Conservation (phyloP, 2,329 filamentous ascomycete genomes). For the Trichoderma atroviride region DNA sequence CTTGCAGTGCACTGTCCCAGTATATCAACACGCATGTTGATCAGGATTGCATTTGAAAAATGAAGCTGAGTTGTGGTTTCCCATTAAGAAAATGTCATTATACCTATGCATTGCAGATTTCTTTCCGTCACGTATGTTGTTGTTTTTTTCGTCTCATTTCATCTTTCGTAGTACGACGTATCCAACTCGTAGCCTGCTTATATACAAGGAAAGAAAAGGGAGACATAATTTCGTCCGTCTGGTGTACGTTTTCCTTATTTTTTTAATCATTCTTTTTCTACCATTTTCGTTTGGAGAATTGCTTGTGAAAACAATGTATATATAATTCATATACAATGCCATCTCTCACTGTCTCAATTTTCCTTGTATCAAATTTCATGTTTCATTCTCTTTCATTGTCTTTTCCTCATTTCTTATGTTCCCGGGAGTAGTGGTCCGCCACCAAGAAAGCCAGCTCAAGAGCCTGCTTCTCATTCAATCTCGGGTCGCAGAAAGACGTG, state of each 20-base stretch:
- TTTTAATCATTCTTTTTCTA: neutral
- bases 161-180: neutral
- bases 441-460: slow-evolving; percentile 93
- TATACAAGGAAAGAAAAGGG: neutral
- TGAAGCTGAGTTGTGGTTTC: neutral
- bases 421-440: slow-evolving; percentile 70
- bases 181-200: neutral
- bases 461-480: slow-evolving; percentile 96
- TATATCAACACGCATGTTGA: neutral
- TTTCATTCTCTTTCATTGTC: neutral
- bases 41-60: neutral
- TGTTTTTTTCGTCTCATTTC: neutral
- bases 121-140: neutral
- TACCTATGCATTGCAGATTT: neutral
- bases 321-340: neutral
- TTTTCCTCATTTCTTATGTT: slow-evolving; percentile 33
- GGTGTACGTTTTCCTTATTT: neutral
- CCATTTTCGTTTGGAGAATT: neutral
- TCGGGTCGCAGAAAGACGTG: slow-evolving; percentile 92
- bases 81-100: neutral
- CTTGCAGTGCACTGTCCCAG: neutral
- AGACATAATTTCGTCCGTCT: neutral
- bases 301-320: neutral
- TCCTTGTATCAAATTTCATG: neutral
- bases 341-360: neutral